Base-by-base conservation (phyloP, 2,329 filamentous ascomycete species). In the Hawksworthiomyces lignivorus region DNA sequence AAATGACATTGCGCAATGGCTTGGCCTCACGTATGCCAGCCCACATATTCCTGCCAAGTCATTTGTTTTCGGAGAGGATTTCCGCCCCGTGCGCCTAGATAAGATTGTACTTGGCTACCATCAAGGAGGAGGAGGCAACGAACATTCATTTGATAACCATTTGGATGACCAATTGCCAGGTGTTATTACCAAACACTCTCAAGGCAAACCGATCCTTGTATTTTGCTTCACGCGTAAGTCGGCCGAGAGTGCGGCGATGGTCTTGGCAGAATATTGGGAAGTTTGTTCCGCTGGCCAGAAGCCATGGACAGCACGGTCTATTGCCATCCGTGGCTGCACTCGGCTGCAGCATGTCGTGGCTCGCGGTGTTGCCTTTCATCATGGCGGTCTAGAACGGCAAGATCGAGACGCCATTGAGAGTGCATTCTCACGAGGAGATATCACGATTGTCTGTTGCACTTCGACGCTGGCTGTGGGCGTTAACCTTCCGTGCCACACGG, bases 361-460 rank as follows among this genome's bases (percentile, higher is more conserved):
- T 20, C 59, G 56, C 28, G 86, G 85, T 4, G 83, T 94, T 22
- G 83, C 84, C 1, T 90, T 87, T 49, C 87, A 94, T 56, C 86
- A 94, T 62, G 87, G 83, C 17, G 87, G 86, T 0, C 69, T 94
- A 17, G 75, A 80, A 35, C 50, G 60, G 0, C 60, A 69, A 21
- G 87, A 94, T 56, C 74, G 85, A 36, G 62, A 68, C 29, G 66
- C 72, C 1, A 67, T 94, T 15, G 85, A 92, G 54, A 71, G 70
- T 33, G 73, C 71, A 1, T 94, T 82, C 51, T 62, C 87, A 4
- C 65, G 75, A 15, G 83, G 85, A 0, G 69, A 86, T n/a, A 72
- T 94, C 44, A 80, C 69, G 48, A 77, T 94, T 24, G 88, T 94
- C 39, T 94, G 87, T 59, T 92, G 85, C 56, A 94, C 87, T 0